Percentiles rank a stretch among this genome's conserved stretches.
phyloP scores from a whole-genome alignment of 768 basidiomycete species.

The Macrocybe gigantea region DNA sequence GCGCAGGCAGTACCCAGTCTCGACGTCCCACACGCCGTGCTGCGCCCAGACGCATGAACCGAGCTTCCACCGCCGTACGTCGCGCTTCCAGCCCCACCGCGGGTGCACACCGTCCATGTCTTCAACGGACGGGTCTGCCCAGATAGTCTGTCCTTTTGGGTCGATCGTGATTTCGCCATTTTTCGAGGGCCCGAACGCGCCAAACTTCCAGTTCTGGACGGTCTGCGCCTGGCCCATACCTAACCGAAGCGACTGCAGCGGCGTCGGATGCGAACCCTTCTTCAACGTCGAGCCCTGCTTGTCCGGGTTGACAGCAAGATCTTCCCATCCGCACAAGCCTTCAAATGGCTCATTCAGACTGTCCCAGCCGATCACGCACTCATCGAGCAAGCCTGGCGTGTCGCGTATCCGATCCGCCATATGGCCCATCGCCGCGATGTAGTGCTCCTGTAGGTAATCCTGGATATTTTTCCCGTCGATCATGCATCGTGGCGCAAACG shows the following conservation, averaged over 20 bases:
- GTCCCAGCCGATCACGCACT: constrained; percentile 95
- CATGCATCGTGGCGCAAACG: constrained; percentile 86
- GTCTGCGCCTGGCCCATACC: constrained; percentile 85
- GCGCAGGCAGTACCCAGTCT: constrained; percentile 56
- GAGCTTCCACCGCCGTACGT: constrained; percentile 54
- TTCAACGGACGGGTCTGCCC: constrained; percentile 52
- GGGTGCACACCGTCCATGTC: constrained; percentile 46
- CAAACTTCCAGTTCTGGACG: constrained; percentile 80
- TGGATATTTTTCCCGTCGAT: constrained; percentile 93
- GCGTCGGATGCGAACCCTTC: constrained; percentile 85
- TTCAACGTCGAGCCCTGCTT: constrained; percentile 70
- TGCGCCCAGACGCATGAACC: constrained; percentile 84
- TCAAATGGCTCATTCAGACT: constrained; percentile 92
- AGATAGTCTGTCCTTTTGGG: constrained; percentile 74
- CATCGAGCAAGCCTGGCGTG: constrained; percentile 74
- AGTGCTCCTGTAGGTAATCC: constrained; percentile 78
- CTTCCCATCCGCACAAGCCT: constrained; percentile 63
- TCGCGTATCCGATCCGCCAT: constrained; percentile 73
- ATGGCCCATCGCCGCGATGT: constrained; percentile 64
- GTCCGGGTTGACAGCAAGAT: constrained; percentile 60
- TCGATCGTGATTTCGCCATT: constrained; percentile 78
- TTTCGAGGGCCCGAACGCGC: constrained; percentile 67
- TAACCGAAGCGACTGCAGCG: constrained; percentile 75
- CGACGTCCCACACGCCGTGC: constrained; percentile 85
- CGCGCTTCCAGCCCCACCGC: constrained; percentile 83